Evolutionary conservation across 2,329 filamentous ascomycete genomes (phyloP), one percentile per base, ranked within the genome.

Genomic region (Sporothrix brasiliensis): DNA sequence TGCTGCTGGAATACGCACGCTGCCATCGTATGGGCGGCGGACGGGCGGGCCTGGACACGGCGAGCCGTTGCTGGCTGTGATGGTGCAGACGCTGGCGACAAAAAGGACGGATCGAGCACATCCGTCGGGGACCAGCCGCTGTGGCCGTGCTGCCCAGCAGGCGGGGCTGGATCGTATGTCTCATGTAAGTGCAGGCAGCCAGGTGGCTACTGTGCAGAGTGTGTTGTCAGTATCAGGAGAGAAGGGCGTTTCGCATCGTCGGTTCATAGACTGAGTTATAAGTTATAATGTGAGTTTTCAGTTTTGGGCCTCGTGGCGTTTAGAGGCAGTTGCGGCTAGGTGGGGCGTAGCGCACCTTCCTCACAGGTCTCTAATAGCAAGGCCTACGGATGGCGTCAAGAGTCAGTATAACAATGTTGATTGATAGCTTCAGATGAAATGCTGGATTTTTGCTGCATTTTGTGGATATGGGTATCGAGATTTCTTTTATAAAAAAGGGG

Each of bases 311-410:
- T 65, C 50, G 30, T 50, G 7, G 56, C 21, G 21, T 47, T 47
- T 16, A 10, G 39, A 47, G n/a, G 39, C 39, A 63, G 58, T 47
- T 63, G 21, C 39, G 30, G 21, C 47, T 14, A 27, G 21, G 58
- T 63, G 58, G 58, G 58, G 56, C 39, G 11, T 10, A 3, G 21
- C 50, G 58, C 58, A 27, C 58, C 41, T 63, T 63, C 58, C 58
- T 41, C 16, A 47, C 39, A 44, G n/a, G 54, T 41, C 54, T 1
- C 16, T 49, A 50, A 9, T 9, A 50, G 19, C 44, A 47, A 14
- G 14, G 13, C 41, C 16, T 47, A 13, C 1, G 3, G 41, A 14
- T 14, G 34, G 34, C 14, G 41, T 47, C 41, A 24, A 52, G 19
- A 52, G n/a, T 9, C n/a, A n/a, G 10, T 11, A 21, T n/a, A 9